Base-by-base conservation (phyloP, 352 stramenopile species). In the Globisporangium radiosum region DNA sequence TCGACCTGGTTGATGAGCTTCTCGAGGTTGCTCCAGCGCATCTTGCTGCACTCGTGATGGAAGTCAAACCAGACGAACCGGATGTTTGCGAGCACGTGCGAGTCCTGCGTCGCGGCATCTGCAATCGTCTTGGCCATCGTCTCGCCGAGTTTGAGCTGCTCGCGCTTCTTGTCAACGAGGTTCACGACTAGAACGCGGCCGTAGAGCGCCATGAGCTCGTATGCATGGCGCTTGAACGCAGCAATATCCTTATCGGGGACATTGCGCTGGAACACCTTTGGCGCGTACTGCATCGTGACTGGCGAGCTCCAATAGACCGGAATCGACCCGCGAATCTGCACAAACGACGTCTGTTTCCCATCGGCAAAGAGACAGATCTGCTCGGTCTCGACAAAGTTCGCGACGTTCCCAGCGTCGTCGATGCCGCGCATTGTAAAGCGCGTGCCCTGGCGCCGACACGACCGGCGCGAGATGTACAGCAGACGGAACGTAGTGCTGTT, bases 11-110 rank as follows among this genome's bases (percentile, higher is more conserved):
- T 77, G 56, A 98, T 78, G 40, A 98, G 70, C 61, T 97, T 94
- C 54, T 75, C 70, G 9, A 98, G 73, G 55, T 96, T 96, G 40
- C 85, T 73, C 81, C 91, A 99, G 71, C 94, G 77, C 75, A 97
- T 98, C 53, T 93, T 83, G 62, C 88, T 92, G 63, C 95, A 98
- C 70, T 99, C 94, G 37, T 89, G 82, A 72, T 99, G 96, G 70
- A 99, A 99, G 62, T 99, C 96, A 69, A 98, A 99, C 96, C 96
- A 99, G 42, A 98, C 78, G 54, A 76, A 71, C 36, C 77, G 75
- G 36, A 88, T 64, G 36, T 71, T 81, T 13, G 77, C 79, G 25
- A 89, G 60, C 44, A 89, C 78, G 53, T 89, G 79, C 47, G 79
- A 82, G 59, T 88, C 72, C 33, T 71, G 68, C 5, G 70, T 77